A percentile compares a stretch with the other conserved stretches of the same genome.
phyloP scores from a whole-genome alignment of 805 yeast species.

The Danielozyma ontarioensis region DNA sequence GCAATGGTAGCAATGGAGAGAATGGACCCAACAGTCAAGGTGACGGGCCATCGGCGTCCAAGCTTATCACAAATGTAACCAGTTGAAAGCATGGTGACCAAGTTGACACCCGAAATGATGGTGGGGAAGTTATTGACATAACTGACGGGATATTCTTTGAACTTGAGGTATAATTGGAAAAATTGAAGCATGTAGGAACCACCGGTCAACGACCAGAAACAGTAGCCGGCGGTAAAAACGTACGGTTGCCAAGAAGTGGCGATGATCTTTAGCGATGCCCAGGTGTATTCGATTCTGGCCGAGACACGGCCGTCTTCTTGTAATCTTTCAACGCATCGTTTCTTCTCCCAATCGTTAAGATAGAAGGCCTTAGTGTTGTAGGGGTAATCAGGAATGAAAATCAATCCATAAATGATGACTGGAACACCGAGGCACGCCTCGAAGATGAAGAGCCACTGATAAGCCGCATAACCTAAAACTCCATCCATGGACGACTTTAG shows the following conservation, averaged over 20 bases:
- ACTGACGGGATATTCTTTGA: background rate
- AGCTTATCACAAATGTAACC: background rate
- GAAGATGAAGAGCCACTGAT: background rate
- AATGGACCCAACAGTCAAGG: background rate
- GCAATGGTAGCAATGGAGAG: background rate
- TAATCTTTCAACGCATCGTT: background rate
- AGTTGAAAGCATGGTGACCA: background rate
- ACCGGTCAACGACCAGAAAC: background rate
- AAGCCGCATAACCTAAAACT: background rate
- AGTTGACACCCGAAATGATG: background rate
- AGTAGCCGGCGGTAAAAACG: background rate
- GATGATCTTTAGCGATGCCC: background rate
- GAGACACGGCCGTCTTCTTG: background rate
- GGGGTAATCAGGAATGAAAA: background rate
- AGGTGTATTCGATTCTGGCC: background rate
- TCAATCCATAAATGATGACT: background rate
- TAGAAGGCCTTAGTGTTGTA: background rate
- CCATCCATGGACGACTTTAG: background rate
- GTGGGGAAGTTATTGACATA: background rate
- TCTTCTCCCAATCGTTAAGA: background rate
- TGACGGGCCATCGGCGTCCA: background rate
- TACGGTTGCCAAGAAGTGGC: background rate
- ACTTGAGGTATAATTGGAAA: background rate
- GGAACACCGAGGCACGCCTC: background rate
- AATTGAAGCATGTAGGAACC: background rate